These are phyloP conservation scores for Cercophora newfieldiana DNA, from an alignment of 495 filamentous ascomycete genomes.

Conservation along the genomic window DNA sequence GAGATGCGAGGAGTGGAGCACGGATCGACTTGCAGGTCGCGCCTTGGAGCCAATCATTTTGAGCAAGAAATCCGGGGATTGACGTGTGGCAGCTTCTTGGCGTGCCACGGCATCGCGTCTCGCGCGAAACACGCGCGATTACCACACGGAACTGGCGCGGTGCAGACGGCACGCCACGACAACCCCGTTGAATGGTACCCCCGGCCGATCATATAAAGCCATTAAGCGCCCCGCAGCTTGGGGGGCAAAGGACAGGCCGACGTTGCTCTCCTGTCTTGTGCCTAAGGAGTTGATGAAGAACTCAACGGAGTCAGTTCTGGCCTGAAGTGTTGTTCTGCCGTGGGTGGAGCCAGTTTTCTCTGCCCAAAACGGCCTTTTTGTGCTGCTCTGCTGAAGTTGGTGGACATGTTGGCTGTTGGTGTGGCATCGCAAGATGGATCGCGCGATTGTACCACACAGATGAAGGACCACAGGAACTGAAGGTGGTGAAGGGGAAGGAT, in stretches of 20 bases:
- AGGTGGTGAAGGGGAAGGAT: too few species aligned
- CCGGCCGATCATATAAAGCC: slow-evolving; percentile 24
- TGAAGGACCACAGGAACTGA: too few species aligned
- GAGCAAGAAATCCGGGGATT: background rate
- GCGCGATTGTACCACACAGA: background rate
- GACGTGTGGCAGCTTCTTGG: slow-evolving; percentile 18
- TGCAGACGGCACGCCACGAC: background rate
- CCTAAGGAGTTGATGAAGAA: background rate
- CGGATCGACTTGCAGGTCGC: background rate
- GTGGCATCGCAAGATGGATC: background rate
- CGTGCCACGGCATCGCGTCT: slow-evolving; percentile 7
- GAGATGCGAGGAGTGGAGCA: background rate
- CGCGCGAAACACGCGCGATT: slow-evolving; percentile 24
- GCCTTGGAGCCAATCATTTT: slow-evolving; percentile 13
- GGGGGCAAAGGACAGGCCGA: slow-evolving; percentile 20
- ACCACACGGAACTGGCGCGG: slow-evolving; percentile 34
- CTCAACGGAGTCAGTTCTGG: background rate
- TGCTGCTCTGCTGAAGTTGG: background rate
- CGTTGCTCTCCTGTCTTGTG: background rate
- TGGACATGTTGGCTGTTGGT: background rate
- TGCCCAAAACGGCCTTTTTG: background rate
- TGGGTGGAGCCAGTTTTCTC: background rate
- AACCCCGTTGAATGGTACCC: slow-evolving; percentile 7
- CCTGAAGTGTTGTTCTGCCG: background rate
- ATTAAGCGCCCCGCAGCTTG: slow-evolving; percentile 23